These are phyloP conservation scores for Xerocomus cyaneibrunnescens DNA, from an alignment of 1,284 basidiomycete genomes.

Conservation along the genomic window DNA sequence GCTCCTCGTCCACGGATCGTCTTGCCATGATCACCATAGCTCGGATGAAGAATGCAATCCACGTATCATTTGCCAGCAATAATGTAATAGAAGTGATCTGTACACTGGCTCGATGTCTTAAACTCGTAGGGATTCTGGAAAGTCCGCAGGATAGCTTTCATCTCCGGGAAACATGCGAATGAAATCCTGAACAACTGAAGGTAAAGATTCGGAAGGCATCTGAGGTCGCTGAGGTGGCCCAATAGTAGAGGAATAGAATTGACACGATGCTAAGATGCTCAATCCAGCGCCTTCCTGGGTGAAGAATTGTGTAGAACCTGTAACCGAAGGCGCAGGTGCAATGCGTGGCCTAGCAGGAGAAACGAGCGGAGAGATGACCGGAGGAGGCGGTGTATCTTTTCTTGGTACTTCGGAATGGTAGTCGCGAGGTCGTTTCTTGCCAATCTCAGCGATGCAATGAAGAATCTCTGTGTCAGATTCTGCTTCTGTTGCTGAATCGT, in stretches of 20 bases:
- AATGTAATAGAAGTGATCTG: background rate
- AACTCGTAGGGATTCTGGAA: slow-evolving; percentile 46
- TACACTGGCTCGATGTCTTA: slow-evolving; percentile 10
- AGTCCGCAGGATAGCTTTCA: slow-evolving; percentile 46
- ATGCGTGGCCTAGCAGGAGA: slow-evolving; percentile 23
- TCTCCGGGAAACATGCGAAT: slow-evolving; percentile 45
- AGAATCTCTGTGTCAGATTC: slow-evolving; percentile 35
- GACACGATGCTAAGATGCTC: background rate
- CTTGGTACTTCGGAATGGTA: background rate
- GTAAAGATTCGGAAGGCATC: slow-evolving; percentile 20
- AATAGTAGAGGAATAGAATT: background rate
- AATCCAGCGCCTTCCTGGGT: slow-evolving; percentile 5
- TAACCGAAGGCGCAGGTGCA: slow-evolving; percentile 1
- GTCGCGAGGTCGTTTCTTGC: slow-evolving; percentile 6
- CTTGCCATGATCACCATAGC: slow-evolving; percentile 2
- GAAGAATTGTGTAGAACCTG: slow-evolving; percentile 2
- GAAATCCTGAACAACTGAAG: slow-evolving; percentile 36
- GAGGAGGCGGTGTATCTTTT: slow-evolving; percentile 3
- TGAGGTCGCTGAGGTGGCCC: slow-evolving; percentile 2
- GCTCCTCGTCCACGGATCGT: slow-evolving; percentile 6
- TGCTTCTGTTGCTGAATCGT: slow-evolving; percentile 35
- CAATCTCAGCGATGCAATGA: slow-evolving; percentile 29
- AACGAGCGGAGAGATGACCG: slow-evolving; percentile 29
- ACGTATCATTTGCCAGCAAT: slow-evolving; percentile 1
- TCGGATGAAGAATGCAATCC: background rate